These are phyloP conservation scores for Chimonanthus salicifolius DNA, from an alignment of 164 flowering plant genomes.

Conservation along the genomic window DNA sequence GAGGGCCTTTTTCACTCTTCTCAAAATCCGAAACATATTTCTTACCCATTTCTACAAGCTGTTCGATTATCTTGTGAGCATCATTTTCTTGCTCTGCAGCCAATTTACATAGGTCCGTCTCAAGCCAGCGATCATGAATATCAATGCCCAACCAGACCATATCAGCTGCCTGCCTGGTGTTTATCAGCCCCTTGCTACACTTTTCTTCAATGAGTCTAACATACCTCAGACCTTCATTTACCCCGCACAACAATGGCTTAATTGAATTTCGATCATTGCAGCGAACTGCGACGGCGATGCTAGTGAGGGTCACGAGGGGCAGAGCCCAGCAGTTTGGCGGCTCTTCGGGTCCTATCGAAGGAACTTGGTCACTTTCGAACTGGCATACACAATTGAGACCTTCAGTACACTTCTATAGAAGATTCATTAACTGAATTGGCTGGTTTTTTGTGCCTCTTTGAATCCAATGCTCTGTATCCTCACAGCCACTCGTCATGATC, in stretches of 20 bases:
- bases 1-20: background rate
- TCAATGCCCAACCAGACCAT: background rate
- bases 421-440: constrained; percentile 34
- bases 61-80: background rate
- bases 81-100: background rate
- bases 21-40: background rate
- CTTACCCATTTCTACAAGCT: background rate
- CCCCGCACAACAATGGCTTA: constrained; percentile 22
- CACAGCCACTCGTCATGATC: constrained; percentile 30
- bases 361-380: constrained; percentile 44
- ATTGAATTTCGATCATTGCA: constrained; percentile 10
- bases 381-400: constrained; percentile 37
- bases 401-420: constrained; percentile 24
- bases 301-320: constrained; percentile 56
- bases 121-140: background rate
- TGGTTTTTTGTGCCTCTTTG: constrained; percentile 29
- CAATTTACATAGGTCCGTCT: background rate
- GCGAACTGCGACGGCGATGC: constrained; percentile 49
- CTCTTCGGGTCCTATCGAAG: constrained; percentile 18
- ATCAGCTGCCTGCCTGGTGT: constrained; percentile 31
- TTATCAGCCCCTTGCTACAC: constrained; percentile 19
- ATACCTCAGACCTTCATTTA: constrained; percentile 40
- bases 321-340: constrained; percentile 68
- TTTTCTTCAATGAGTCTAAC: constrained; percentile 34
- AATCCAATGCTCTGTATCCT: constrained; percentile 37